A percentile compares a stretch with the other conserved stretches of the same genome.
Conservation (phyloP, 805 yeast species). For the Candida ipomoeae region DNA sequence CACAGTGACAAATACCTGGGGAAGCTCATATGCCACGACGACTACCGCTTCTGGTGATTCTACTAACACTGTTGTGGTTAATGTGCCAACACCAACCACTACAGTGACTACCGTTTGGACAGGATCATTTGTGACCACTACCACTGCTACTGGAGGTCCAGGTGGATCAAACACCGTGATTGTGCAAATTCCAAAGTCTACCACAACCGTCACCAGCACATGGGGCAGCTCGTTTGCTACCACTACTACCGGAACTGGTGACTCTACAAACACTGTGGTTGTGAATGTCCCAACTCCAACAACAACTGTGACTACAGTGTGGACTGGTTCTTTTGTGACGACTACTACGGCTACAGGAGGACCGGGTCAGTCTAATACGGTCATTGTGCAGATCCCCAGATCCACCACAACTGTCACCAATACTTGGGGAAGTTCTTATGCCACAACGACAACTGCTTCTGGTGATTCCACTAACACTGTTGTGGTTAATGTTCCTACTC, state of each 20-base stretch:
- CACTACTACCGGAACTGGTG: conserved; percentile 14
- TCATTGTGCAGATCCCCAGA: conserved; percentile 7
- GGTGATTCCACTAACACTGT: conserved; percentile 4
- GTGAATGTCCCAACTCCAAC: conserved; percentile 12
- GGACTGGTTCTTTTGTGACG: conserved; percentile 5
- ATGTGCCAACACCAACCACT: conserved; percentile 7
- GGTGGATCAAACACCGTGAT: conserved; percentile 11
- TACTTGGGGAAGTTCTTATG: conserved; percentile 8
- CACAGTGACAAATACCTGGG: no score
- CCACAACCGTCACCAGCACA: conserved; percentile 10
- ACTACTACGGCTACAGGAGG: conserved; percentile 4
- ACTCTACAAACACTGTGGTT: conserved; percentile 17
- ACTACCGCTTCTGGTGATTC: conserved; percentile 14
- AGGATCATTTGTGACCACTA: no score
- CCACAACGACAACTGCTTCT: conserved; percentile 6
- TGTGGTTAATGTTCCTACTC: conserved; percentile 8
- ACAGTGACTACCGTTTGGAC: no score
- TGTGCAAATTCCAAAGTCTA: conserved; percentile 8
- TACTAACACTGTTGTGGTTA: conserved; percentile 19
- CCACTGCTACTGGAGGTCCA: neutral
- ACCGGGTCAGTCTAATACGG: conserved; percentile 5
- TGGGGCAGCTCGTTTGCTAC: conserved; percentile 12
- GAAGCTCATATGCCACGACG: conserved; percentile 2
- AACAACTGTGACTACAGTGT: conserved; percentile 8
- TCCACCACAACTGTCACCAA: conserved; percentile 1